Percentiles rank a stretch among this genome's conserved stretches.
Conservation (phyloP, 805 yeast genomes). For the Wickerhamiella hasegawae region DNA sequence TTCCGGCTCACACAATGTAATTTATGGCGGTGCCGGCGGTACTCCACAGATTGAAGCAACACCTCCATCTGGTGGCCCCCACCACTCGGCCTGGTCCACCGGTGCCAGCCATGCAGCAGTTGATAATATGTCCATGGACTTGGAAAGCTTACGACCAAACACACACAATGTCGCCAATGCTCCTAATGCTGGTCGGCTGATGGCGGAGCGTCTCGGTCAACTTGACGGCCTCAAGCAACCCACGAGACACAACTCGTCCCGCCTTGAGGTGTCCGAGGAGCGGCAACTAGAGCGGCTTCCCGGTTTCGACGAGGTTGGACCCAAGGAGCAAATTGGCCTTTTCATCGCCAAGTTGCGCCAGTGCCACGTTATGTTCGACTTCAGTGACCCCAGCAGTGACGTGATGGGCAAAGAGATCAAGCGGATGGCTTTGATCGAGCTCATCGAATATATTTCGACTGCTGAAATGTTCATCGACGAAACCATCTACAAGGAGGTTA, state of each 20-base stretch:
- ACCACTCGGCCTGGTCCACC: neutral
- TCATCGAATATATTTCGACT: slow-evolving; percentile 72
- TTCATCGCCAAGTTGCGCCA: slow-evolving; percentile 84
- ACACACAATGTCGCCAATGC: neutral
- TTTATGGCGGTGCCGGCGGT: neutral
- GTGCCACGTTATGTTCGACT: slow-evolving; percentile 88
- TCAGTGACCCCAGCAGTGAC: slow-evolving; percentile 83
- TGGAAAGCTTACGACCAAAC: neutral
- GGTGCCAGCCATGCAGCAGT: neutral
- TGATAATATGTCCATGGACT: neutral
- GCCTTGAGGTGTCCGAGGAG: slow-evolving; percentile 65
- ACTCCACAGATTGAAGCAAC: neutral
- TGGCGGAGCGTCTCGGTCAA: slow-evolving; percentile 43
- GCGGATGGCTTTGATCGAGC: slow-evolving; percentile 70
- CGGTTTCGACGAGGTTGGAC: slow-evolving; percentile 71
- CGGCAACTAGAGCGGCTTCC: slow-evolving; percentile 65
- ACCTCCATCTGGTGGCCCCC: neutral
- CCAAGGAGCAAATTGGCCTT: slow-evolving; percentile 61
- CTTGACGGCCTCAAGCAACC: slow-evolving; percentile 75
- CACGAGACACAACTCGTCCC: slow-evolving; percentile 79
- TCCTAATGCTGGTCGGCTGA: slow-evolving; percentile 24
- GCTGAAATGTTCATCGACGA: slow-evolving; percentile 70
- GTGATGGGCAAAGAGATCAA: slow-evolving; percentile 87
- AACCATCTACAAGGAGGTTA: slow-evolving; percentile 77
- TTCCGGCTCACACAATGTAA: neutral